Conservation (phyloP, 2,329 filamentous ascomycete genomes). For the Fonsecaea monophora region DNA sequence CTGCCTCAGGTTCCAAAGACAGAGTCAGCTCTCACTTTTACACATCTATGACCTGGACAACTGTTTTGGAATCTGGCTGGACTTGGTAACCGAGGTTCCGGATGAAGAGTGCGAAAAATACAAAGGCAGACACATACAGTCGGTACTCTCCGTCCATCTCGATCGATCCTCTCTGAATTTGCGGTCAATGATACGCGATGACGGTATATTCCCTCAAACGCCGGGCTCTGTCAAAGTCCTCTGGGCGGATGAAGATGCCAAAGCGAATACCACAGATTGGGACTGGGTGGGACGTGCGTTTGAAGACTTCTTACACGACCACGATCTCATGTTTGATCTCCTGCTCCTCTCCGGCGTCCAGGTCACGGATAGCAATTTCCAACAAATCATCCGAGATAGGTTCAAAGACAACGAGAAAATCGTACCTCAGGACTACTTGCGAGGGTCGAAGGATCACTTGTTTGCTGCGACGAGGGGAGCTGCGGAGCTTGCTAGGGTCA, state of each 20-base stretch:
- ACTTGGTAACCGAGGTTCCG: slow-evolving; percentile 4
- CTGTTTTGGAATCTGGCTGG: slow-evolving; percentile 23
- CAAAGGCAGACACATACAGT: slow-evolving; percentile 24
- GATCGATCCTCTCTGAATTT: slow-evolving; percentile 20
- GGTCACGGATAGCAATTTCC: slow-evolving; percentile 13
- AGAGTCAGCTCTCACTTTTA: slow-evolving; percentile 23
- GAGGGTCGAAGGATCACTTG: slow-evolving; percentile 15
- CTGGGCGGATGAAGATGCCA: slow-evolving; percentile 10
- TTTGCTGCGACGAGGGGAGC: slow-evolving; percentile 20
- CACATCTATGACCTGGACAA: slow-evolving; percentile 16
- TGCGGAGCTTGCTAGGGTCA: slow-evolving; percentile 10
- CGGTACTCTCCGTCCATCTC: slow-evolving; percentile 21
- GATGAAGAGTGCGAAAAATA: slow-evolving; percentile 23
- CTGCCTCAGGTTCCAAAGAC: slow-evolving; percentile 16
- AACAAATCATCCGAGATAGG: slow-evolving; percentile 20
- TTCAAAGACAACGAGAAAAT: slow-evolving; percentile 24
- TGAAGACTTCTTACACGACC: slow-evolving; percentile 15
- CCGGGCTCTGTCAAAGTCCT: slow-evolving; percentile 15
- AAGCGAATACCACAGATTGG: slow-evolving; percentile 15
- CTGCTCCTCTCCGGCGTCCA: slow-evolving; percentile 19
- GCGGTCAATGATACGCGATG: slow-evolving; percentile 19
- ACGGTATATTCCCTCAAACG: slow-evolving; percentile 9
- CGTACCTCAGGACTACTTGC: slow-evolving; percentile 14
- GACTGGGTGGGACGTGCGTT: slow-evolving; percentile 15
- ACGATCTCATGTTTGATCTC: slow-evolving; percentile 16